These are phyloP conservation scores for Exophiala sp. DNA, from an alignment of 2,329 filamentous ascomycete species.

Conservation along the genomic window DNA sequence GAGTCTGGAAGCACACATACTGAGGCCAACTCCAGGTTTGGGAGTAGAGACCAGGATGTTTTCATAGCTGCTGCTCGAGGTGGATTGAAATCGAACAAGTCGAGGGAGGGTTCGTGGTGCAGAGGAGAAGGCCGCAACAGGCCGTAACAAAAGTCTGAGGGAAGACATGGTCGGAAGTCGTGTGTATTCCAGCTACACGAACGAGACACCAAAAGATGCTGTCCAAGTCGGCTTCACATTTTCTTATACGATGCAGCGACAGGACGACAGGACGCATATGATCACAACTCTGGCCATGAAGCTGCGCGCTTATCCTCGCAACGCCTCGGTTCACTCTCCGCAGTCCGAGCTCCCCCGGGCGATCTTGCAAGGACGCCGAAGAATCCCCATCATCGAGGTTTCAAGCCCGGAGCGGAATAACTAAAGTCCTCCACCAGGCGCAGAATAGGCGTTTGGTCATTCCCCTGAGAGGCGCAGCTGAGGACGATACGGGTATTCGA, in stretches of 20 bases:
- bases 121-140: conserved; percentile 57
- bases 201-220: neutral
- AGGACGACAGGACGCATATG: no score
- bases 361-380: no score
- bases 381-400: no score
- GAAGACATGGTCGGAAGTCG: conserved; percentile 11
- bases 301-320: conserved; percentile 7
- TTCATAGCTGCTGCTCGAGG: conserved; percentile 59
- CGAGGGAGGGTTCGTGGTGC: conserved; percentile 57
- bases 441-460: neutral
- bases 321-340: conserved; percentile 6
- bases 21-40: conserved; percentile 83
- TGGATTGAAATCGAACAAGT: conserved; percentile 49
- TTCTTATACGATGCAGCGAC: no score
- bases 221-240: no score
- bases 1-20: conserved; percentile 49
- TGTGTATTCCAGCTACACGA: neutral
- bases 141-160: conserved; percentile 13
- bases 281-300: neutral
- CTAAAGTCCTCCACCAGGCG: neutral
- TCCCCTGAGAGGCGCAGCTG: conserved; percentile 4
- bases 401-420: conserved; percentile 1
- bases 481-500: no score
- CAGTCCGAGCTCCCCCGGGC: neutral
- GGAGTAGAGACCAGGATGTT: conserved; percentile 78